Evolutionary conservation across 345 rosid species (phyloP).

Genomic region (Moricandia moricandioides): DNA sequence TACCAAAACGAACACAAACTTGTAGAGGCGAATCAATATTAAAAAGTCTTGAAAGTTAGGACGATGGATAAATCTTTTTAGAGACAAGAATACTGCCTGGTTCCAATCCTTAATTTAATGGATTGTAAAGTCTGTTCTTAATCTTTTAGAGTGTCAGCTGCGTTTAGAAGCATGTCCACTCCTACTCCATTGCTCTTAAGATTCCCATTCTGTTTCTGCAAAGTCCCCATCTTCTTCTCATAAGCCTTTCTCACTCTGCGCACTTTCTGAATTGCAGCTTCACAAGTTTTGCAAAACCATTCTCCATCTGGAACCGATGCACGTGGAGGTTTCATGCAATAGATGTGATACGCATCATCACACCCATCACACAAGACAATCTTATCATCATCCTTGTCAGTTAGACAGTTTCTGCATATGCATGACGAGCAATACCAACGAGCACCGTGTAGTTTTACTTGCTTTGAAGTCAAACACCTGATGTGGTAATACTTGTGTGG

Average conservation of each 20-base stretch:
- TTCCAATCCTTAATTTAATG: slow-evolving; percentile 25
- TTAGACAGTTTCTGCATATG: slow-evolving; percentile 70
- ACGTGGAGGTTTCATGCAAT: slow-evolving; percentile 75
- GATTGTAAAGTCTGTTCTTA: slow-evolving; percentile 43
- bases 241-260: slow-evolving; percentile 47
- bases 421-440: slow-evolving; percentile 96
- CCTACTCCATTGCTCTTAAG: slow-evolving; percentile 42
- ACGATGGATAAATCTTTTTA: not conserved
- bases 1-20: not conserved
- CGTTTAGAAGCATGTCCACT: slow-evolving; percentile 77
- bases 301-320: slow-evolving; percentile 54
- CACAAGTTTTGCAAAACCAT: slow-evolving; percentile 85
- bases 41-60: not conserved
- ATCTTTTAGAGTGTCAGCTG: slow-evolving; percentile 62
- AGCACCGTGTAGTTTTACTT: slow-evolving; percentile 54
- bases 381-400: slow-evolving; percentile 74
- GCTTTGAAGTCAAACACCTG: slow-evolving; percentile 72
- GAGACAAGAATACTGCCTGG: not conserved
- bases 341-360: slow-evolving; percentile 85
- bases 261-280: slow-evolving; percentile 49
- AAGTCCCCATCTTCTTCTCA: slow-evolving; percentile 38
- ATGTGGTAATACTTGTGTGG: slow-evolving; percentile 64
- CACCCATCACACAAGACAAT: slow-evolving; percentile 88
- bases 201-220: slow-evolving; percentile 33
- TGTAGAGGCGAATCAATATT: not conserved